Evolutionary conservation across 768 basidiomycete genomes (phyloP), one percentile per base, ranked within the genome.

Genomic region (Pilatotrama ljubarskyi): DNA sequence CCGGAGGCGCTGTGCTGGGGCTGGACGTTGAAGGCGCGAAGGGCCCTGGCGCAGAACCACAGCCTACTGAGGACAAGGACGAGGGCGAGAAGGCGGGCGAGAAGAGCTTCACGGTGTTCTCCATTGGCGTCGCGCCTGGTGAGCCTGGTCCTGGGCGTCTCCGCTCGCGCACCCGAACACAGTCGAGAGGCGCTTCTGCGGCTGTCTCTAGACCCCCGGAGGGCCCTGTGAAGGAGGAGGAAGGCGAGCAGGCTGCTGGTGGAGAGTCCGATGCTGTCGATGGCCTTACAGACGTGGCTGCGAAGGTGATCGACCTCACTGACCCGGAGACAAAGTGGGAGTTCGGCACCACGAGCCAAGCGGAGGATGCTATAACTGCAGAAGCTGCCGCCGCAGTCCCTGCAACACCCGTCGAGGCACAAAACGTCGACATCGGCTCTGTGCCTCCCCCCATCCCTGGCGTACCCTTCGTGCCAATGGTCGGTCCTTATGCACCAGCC

Each of bases 291-390:
- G 65, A 50, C 17, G 59, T 52, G 6, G 60, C 58, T 24, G 61
- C 62, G 20, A 70, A 66, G 46, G 67, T 75, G 22, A 64, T 76
- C 18, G 78, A 78, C 55, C 59, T 73, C 61, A 75, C 72, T 8
- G 72, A 69, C 26, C 55, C 73, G 1, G 62, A 54, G 55, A 62
- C 68, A 46, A 84, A 79, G 68, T 86, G 83, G 84, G 78, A 80
- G 68, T 87, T 87, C 68, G 85, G 86, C 17, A 80, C 82, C 37
- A 78, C 80, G 15, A 68, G 63, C 41, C 56, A 64, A 17, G 36
- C 29, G 1, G 58, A 60, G 11, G 56, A 56, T 29, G 8, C 38
- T 25, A 18, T n/a, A 1, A 50, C 49, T 24, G 44, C 29, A 3
- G 60, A 42, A n/a, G 43, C 41, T 40, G 47, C 22, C 8, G 29